Conservation (phyloP, 176 grass and related monocot species). For the Chloris gayana region DNA sequence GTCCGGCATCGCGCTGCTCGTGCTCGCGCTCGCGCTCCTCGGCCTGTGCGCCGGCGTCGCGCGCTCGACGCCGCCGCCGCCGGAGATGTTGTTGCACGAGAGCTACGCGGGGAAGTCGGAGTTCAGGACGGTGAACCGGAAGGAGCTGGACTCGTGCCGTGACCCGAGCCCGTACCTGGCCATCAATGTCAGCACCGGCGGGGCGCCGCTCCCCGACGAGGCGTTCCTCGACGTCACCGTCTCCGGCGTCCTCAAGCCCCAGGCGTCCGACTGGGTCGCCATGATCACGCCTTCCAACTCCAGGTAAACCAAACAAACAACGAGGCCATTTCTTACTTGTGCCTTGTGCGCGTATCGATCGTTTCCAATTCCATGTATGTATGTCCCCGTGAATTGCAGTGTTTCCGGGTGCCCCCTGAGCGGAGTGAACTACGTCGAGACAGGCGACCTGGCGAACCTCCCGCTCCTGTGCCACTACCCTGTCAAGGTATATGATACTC, state of each 20-base stretch:
- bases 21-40: not conserved
- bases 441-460: constrained; percentile 64
- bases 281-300: constrained; percentile 88
- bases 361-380: constrained; percentile 22
- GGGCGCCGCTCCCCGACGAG: constrained; percentile 53
- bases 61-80: not conserved
- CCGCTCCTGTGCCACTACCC: constrained; percentile 92
- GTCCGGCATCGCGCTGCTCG: not conserved
- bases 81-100: constrained; percentile 25
- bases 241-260: constrained; percentile 48
- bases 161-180: constrained; percentile 51
- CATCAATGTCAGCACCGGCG: constrained; percentile 43
- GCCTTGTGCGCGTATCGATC: not conserved
- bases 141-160: constrained; percentile 48
- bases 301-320: constrained; percentile 21
- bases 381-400: constrained; percentile 34
- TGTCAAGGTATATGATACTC: constrained; percentile 62
- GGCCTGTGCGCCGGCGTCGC: not conserved
- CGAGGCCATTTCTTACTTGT: too few relatives aligned
- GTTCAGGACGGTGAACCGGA: constrained; percentile 80
- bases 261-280: constrained; percentile 65
- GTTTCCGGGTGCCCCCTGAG: constrained; percentile 55
- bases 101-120: constrained; percentile 63
- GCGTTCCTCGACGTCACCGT: constrained; percentile 63
- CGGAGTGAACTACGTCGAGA: constrained; percentile 55